Evolutionary conservation across 1,284 basidiomycete species (phyloP).

Genomic region (Ganoderma boninense): DNA sequence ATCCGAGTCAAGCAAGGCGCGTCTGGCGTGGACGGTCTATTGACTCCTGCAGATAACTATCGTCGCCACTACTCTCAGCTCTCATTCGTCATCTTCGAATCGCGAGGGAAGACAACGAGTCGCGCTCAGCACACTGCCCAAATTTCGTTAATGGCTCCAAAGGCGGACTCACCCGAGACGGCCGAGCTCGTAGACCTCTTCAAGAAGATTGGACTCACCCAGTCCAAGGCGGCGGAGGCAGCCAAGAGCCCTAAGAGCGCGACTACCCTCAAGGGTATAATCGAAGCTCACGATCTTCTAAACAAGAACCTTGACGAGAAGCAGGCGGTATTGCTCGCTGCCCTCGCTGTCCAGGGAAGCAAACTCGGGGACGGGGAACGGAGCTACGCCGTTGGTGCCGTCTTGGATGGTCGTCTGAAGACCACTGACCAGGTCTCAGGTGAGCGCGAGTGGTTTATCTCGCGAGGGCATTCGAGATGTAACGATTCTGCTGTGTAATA

Average conservation of each 20-base stretch:
- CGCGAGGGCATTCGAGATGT: background rate
- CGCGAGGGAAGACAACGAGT: background rate
- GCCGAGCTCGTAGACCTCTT: slow-evolving; percentile 70
- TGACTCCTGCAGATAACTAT: slow-evolving; percentile 19
- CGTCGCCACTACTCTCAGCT: background rate
- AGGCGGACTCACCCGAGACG: slow-evolving; percentile 43
- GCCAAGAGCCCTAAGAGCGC: slow-evolving; percentile 84
- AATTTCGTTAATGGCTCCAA: slow-evolving; percentile 42
- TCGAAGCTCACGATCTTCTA: slow-evolving; percentile 65
- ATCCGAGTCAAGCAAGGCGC: slow-evolving; percentile 17
- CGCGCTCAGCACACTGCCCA: background rate
- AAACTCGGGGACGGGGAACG: slow-evolving; percentile 69
- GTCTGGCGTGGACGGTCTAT: background rate
- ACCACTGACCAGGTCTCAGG: slow-evolving; percentile 90
- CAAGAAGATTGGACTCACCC: slow-evolving; percentile 81
- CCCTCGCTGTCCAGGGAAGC: slow-evolving; percentile 70
- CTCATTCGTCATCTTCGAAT: background rate
- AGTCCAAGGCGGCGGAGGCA: slow-evolving; percentile 85
- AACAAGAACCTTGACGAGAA: slow-evolving; percentile 76
- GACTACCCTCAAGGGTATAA: slow-evolving; percentile 73
- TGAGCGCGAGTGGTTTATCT: slow-evolving; percentile 40
- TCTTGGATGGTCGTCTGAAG: slow-evolving; percentile 80
- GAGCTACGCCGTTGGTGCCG: slow-evolving; percentile 73
- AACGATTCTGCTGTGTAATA: slow-evolving; percentile 39
- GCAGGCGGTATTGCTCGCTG: slow-evolving; percentile 77